A percentile compares a stretch with the other conserved stretches of the same genome.
These are phyloP conservation scores for Yamadazyma sp. DNA, from an alignment of 805 yeast species.

Conservation along the genomic window DNA sequence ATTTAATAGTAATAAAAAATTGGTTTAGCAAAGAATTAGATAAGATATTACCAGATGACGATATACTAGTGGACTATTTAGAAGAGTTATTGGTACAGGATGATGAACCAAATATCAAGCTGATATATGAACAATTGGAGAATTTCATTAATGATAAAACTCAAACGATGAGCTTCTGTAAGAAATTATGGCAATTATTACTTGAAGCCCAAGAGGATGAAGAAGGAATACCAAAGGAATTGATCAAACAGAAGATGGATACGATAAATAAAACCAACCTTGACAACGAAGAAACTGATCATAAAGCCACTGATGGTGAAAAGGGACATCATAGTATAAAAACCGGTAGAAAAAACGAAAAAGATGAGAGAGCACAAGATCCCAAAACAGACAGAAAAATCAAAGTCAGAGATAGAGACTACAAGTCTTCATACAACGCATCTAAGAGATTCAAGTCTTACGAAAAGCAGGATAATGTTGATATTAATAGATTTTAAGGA, in stretches of 20 bases:
- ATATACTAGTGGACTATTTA: slow-evolving; percentile 44
- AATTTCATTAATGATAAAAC: slow-evolving; percentile 45
- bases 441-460: slow-evolving; percentile 4
- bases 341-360: not conserved
- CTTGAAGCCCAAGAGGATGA: slow-evolving; percentile 41
- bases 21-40: slow-evolving; percentile 39
- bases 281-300: no score
- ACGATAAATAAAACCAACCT: no score
- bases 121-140: slow-evolving; percentile 39
- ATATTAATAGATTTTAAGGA: slow-evolving; percentile 4
- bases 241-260: slow-evolving; percentile 2
- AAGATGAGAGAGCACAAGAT: not conserved
- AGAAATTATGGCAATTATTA: slow-evolving; percentile 42
- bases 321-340: no score
- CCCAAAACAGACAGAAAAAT: not conserved
- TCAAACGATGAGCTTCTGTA: slow-evolving; percentile 32
- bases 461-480: not conserved
- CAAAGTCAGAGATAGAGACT: slow-evolving; percentile 1
- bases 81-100: slow-evolving; percentile 38
- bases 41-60: slow-evolving; percentile 48
- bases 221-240: slow-evolving; percentile 41
- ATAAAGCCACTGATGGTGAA: no score
- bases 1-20: slow-evolving; percentile 31
- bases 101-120: slow-evolving; percentile 36
- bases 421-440: slow-evolving; percentile 2